Evolutionary conservation across 768 basidiomycete genomes (phyloP).

Genomic region (Heimioporus sp.): DNA sequence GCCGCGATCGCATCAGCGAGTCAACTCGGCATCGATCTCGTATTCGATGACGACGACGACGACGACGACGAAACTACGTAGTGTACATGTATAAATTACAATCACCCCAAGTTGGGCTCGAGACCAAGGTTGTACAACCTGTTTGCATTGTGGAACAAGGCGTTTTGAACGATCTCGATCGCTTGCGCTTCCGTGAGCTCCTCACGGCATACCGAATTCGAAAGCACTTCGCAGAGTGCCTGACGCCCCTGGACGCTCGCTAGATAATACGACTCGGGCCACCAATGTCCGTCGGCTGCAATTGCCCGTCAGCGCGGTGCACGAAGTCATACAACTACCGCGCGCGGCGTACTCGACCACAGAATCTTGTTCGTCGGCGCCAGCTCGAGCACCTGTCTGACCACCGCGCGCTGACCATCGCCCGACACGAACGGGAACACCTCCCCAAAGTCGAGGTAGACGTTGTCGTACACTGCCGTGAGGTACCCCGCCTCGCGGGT

Average conservation of each 20-base stretch:
- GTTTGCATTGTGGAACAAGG: constrained; percentile 69
- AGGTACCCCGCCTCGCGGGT: constrained; percentile 79
- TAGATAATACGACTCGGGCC: constrained; percentile 77
- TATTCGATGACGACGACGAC: constrained; percentile 42
- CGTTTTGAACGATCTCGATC: constrained; percentile 48
- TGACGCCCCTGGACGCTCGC: constrained; percentile 62
- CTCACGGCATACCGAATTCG: constrained; percentile 42
- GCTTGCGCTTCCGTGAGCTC: constrained; percentile 59
- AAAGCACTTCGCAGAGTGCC: constrained; percentile 59
- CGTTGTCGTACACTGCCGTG: constrained; percentile 66
- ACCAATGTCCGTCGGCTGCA: constrained; percentile 39
- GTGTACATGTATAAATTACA: background rate
- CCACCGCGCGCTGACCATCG: constrained; percentile 56
- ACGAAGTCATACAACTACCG: background rate
- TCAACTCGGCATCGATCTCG: constrained; percentile 52
- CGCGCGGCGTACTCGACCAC: constrained; percentile 66
- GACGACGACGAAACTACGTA: too few species aligned
- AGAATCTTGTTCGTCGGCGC: constrained; percentile 76
- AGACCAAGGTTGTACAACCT: constrained; percentile 58
- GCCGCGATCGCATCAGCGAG: constrained; percentile 48
- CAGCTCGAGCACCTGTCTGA: constrained; percentile 67
- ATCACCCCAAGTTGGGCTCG: constrained; percentile 22
- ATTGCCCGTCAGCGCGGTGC: background rate
- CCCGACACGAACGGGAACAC: constrained; percentile 67
- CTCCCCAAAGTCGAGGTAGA: constrained; percentile 80